Base-by-base conservation (phyloP, 2,329 filamentous ascomycete species). In the Botrytis tulipae region DNA sequence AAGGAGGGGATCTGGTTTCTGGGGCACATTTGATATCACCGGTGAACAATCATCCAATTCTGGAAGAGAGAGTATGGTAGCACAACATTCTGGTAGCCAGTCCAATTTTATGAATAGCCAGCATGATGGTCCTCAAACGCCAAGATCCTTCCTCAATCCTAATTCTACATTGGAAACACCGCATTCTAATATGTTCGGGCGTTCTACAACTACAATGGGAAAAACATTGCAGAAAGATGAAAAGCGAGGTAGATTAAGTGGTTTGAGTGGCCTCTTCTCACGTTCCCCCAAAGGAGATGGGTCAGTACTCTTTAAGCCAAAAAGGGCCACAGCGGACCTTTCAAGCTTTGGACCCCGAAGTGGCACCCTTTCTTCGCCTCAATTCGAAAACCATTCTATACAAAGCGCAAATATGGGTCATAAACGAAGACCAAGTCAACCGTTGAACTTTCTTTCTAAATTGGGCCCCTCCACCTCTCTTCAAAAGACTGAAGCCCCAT, bases 1-100 rank as follows among this genome's bases (percentile, higher is more conserved):
- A 60, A 84, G 82, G 73, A 82, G 82, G 1, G 80, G 83, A 44
- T 82, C 83, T 35, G 82, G 81, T 29, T 82, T 86, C 67, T 84
- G 70, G 70, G 70, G 70, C 16, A 72, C 37, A 32, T 59, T 68
- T 40, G 70, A 72, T 25, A 44, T 68, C 18, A 48, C 62, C 29
- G 62, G 29, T 12, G 51, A 32, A 12, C 62, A 72, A 25, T 25
- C 51, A 68, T 72, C 51, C 16, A 48, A 68, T 40, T 59, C 40
- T 1, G 62, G 51, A 18, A 79, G 78, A 32, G 81, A 83, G 54
- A 80, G 80, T 40, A 79, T 79, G 12, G 73, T 79, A 69, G 77
- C 77, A 42, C 79, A 80, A 61, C 68, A 75, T 57, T 78, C 77
- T 74, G 80, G 73, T 75, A 80, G 77, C 20, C 77, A 73, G 78